Evolutionary conservation across 148 eudicot species (phyloP).

Genomic region (Drosera capensis): DNA sequence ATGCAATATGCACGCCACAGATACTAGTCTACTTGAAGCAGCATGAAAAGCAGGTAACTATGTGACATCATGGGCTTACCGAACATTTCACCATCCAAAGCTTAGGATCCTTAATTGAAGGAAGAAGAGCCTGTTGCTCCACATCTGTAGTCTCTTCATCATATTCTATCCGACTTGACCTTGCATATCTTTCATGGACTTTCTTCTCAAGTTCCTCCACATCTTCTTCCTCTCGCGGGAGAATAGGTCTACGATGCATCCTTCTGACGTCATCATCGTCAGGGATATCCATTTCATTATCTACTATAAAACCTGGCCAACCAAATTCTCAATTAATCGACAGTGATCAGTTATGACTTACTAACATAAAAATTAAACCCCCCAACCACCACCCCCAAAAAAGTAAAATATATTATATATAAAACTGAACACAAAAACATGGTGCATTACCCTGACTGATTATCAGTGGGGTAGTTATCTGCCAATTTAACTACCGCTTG

Average conservation of each 20-base stretch:
- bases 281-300: slow-evolving; percentile 39
- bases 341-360: no score
- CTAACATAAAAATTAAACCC: no score
- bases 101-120: slow-evolving; percentile 91
- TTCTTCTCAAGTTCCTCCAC: slow-evolving; percentile 67
- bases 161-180: slow-evolving; percentile 48
- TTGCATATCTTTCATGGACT: slow-evolving; percentile 56
- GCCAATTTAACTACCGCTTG: no score
- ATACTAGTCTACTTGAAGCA: not conserved
- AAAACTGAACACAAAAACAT: no score
- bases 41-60: not conserved
- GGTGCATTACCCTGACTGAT: no score
- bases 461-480: no score
- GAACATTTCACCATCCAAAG: slow-evolving; percentile 97
- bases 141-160: slow-evolving; percentile 93
- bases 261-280: slow-evolving; percentile 62
- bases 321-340: no score
- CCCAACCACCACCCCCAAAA: no score
- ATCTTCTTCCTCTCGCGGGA: slow-evolving; percentile 90
- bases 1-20: no score
- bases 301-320: slow-evolving; percentile 81
- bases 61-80: slow-evolving; percentile 29
- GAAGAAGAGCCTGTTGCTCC: slow-evolving; percentile 93
- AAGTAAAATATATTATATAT: no score
- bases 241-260: slow-evolving; percentile 48